Evolutionary conservation across 805 yeast species (phyloP).

Genomic region (Yamadazyma akitaensis): DNA sequence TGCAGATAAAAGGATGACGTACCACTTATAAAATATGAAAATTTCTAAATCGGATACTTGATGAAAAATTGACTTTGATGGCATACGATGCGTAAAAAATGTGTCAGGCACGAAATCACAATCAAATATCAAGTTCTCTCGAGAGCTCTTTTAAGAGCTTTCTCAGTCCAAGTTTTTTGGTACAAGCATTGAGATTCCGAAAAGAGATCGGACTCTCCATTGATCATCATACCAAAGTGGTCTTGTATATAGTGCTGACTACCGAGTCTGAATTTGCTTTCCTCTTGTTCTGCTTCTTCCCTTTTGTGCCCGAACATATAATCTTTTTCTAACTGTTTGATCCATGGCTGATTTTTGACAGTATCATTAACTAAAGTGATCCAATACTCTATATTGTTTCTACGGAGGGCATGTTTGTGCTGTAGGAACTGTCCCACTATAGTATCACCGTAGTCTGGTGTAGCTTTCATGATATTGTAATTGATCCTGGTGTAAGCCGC

Average conservation of each 20-base stretch:
- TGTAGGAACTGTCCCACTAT: constrained; percentile 50
- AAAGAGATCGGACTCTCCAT: constrained; percentile 28
- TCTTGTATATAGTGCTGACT: constrained; percentile 28
- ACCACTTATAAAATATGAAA: not conserved
- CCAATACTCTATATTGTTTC: constrained; percentile 51
- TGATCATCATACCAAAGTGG: constrained; percentile 33
- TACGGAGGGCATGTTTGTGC: constrained; percentile 52
- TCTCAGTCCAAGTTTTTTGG: constrained; percentile 20
- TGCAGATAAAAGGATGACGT: not conserved
- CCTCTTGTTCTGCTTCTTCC: constrained; percentile 17
- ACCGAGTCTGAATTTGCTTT: constrained; percentile 30
- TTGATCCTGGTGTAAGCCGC: constrained; percentile 57
- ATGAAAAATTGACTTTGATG: not conserved
- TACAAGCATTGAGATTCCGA: constrained; percentile 29
- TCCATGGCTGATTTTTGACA: constrained; percentile 61
- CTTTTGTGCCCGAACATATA: constrained; percentile 29
- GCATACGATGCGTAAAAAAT: constrained; percentile 1
- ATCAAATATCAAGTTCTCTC: not conserved
- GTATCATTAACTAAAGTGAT: constrained; percentile 51
- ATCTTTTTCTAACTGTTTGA: constrained; percentile 48
- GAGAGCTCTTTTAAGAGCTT: not conserved
- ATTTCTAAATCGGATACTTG: not conserved
- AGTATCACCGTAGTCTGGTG: constrained; percentile 47
- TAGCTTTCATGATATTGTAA: constrained; percentile 40
- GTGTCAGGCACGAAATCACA: not conserved